A percentile compares a stretch with the other conserved stretches of the same genome.
phyloP scores from a whole-genome alignment of 371 early-diverging fungal species.

The Mortierella sp. region DNA sequence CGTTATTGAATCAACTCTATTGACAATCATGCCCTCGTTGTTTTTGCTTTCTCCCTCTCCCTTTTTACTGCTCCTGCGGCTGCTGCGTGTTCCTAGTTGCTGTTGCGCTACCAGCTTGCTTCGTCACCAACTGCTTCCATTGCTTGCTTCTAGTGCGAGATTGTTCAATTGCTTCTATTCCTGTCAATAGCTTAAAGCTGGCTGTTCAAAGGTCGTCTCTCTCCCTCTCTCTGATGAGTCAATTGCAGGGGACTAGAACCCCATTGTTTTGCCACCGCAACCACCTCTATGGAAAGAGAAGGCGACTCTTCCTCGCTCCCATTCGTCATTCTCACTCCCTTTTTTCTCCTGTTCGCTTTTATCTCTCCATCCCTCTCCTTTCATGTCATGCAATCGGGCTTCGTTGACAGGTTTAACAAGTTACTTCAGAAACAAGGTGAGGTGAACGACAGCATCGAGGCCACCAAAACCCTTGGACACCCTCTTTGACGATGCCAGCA shows the following conservation, averaged over 20 bases:
- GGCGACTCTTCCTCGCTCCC: not conserved
- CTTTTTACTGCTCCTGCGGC: not conserved
- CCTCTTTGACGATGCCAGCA: not conserved
- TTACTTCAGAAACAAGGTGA: not conserved
- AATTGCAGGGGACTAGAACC: not conserved
- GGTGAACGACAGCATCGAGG: not conserved
- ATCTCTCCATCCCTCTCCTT: no score
- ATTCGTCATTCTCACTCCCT: not conserved
- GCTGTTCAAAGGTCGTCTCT: no score
- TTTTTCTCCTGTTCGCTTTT: not conserved
- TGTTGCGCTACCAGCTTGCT: not conserved
- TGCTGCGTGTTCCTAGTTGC: not conserved
- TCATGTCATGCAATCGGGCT: not conserved
- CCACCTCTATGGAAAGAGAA: not conserved
- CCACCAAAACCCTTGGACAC: not conserved
- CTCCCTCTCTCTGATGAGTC: not conserved
- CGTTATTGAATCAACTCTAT: not conserved
- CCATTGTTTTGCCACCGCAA: not conserved
- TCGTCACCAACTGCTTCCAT: not conserved
- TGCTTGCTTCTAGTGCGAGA: not conserved
- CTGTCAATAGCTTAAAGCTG: not conserved
- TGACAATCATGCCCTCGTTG: constrained; percentile 7
- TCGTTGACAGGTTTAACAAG: not conserved
- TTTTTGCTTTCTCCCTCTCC: not conserved
- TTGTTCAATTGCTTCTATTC: not conserved